Evolutionary conservation across 805 yeast species (phyloP), one percentile per base, ranked within the genome.

Genomic region (Teunomyces barrocoloradensis): DNA sequence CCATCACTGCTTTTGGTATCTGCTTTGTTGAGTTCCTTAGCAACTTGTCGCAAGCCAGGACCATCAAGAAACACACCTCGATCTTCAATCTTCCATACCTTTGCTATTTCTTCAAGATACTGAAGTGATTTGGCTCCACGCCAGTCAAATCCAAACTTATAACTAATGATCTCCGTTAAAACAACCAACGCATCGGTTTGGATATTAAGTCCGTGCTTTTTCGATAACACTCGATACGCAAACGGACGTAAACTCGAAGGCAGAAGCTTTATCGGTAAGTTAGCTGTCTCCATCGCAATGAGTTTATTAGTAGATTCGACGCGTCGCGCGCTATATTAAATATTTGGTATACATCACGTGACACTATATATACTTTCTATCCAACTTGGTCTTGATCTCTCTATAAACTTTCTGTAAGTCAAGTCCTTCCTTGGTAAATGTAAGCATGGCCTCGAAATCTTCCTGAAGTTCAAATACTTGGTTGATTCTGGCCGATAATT

Each of bases 171-270:
- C n/a, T 81, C 82, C 1, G 97, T 87, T 28, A 94, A 68, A 1
- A 78, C 77, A 38, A 75, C 78, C 12, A 94, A 71, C 0, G 97
- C 98, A 53, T 87, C 84, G 0, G 97, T 84, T 58, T 92, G 89
- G 53, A 94, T 79, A 63, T 90, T 90, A 25, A 94, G 77, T 0
- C 97, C 97, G 62, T 89, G 92, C 61, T 92, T 94, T 66, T 90
- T 92, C 4, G 98, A 88, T 6, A 94, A 66, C 1, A 92, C 80
- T 35, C 99, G 74, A 64, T 91, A 94, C 0, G 97, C 97, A 42
- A 92, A 69, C 0, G 99, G 99, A 39, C 99, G 78, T 38, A 94
- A 71, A 58, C 87, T 87, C 0, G 92, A 80, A 0, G 97, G 89
- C 45, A 83, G 87, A 1, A 92, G 79, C 48, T 78, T 77, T 2